Base-by-base conservation (phyloP, 2,329 filamentous ascomycete genomes). In the Cladosporium phlei region DNA sequence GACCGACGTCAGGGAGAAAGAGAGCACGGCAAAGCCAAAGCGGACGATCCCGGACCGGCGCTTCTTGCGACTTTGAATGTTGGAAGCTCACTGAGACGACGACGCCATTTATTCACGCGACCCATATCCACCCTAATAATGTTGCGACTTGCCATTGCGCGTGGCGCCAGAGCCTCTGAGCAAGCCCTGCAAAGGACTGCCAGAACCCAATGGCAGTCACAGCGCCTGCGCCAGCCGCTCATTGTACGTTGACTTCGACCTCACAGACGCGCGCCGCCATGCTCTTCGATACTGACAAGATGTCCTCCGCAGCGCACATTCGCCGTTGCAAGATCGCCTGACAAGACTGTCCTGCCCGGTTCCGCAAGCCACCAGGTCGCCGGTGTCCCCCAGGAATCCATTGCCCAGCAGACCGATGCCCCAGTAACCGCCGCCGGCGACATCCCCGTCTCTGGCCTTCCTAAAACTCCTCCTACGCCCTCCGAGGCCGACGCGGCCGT, bases 311-410 rank as follows among this genome's bases (percentile, higher is more conserved):
- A 64, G 61, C 56, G 59, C 48, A 50, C 54, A 38, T 61, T 60
- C 38, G 62, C 59, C 48, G 61, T 64, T 48, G 49, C 47, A 10
- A 52, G 51, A 35, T 52, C 55, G 21, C 52, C 61, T 9, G 62
- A 65, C 33, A 57, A 64, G 53, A 59, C 55, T 21, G 58, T 66
- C 21, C 56, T 66, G 4, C 64, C 64, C 12, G 63, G 63, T 24
- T 55, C 56, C 11, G 55, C 59, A 25, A 65, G 59, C 49, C 47
- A 49, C 16, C 52, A 53, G 7, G 55, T 55, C 27, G 55, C 59
- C 28, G 59, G 58, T 19, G 58, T 65, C 3, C 60, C 64, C 21
- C 55, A 60, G 33, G 46, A 60, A 14, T 57, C 62, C 14, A 52
- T 65, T 27, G 50, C 59, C 17, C 37, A 28, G 37, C 24, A 27